Evolutionary conservation across 768 basidiomycete species (phyloP).

Genomic region (Gloeostereum incarnatum): DNA sequence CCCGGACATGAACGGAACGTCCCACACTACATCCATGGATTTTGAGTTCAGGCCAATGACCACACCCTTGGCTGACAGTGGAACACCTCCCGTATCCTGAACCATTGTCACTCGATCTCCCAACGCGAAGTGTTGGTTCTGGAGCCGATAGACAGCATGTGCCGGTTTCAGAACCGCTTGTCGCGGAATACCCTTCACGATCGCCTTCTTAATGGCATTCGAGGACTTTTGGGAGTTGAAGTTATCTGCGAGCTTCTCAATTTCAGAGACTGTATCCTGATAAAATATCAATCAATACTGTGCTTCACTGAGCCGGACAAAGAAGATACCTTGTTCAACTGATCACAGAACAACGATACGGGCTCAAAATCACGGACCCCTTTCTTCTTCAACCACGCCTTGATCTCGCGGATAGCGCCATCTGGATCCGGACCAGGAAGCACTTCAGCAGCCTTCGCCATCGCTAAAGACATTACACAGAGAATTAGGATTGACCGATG

Average conservation of each 20-base stretch:
- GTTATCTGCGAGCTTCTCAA: slow-evolving; percentile 69
- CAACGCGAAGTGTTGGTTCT: slow-evolving; percentile 78
- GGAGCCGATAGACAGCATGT: slow-evolving; percentile 82
- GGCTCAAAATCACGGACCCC: slow-evolving; percentile 89
- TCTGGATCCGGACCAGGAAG: slow-evolving; percentile 53
- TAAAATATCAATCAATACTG: slow-evolving; percentile 2
- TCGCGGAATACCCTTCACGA: slow-evolving; percentile 90
- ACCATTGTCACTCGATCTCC: slow-evolving; percentile 97
- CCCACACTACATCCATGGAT: slow-evolving; percentile 94
- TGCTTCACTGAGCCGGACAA: not conserved
- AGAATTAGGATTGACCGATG: slow-evolving; percentile 2
- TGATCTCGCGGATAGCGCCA: slow-evolving; percentile 63
- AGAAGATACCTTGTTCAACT: slow-evolving; percentile 66
- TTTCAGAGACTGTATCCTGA: slow-evolving; percentile 68
- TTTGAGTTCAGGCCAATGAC: slow-evolving; percentile 84
- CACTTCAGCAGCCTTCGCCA: slow-evolving; percentile 59
- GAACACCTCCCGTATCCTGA: slow-evolving; percentile 88
- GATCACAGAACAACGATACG: slow-evolving; percentile 87
- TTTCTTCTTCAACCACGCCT: slow-evolving; percentile 77
- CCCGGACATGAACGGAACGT: slow-evolving; percentile 92
- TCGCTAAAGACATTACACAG: slow-evolving; percentile 38
- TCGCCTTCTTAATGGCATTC: slow-evolving; percentile 74
- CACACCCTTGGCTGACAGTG: slow-evolving; percentile 85
- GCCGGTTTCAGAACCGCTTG: slow-evolving; percentile 90
- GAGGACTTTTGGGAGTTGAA: slow-evolving; percentile 52